Evolutionary conservation across 441 rosid species (phyloP).

Genomic region (Populus hybrid): DNA sequence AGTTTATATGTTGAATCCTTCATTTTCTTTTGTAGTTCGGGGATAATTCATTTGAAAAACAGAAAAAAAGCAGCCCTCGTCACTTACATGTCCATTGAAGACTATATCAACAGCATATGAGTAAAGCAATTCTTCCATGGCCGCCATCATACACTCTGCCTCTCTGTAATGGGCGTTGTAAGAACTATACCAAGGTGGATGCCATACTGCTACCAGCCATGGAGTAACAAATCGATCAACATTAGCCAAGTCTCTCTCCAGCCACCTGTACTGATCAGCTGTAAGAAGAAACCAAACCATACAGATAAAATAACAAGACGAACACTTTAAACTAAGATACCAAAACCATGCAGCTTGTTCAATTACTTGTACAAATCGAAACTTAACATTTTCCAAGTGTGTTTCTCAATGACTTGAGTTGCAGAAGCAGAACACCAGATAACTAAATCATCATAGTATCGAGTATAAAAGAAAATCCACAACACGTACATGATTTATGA

Average conservation of each 20-base stretch:
- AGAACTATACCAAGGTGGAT: constrained; percentile 66
- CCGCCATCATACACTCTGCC: constrained; percentile 66
- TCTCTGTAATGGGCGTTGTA: constrained; percentile 63
- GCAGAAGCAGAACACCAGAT: neutral
- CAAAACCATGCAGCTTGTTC: neutral
- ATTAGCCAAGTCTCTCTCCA: constrained; percentile 46
- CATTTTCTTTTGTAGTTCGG: neutral
- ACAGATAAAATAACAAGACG: neutral
- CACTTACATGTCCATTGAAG: constrained; percentile 61
- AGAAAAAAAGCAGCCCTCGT: neutral
- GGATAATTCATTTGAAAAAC: neutral
- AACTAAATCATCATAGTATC: neutral
- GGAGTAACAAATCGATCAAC: constrained; percentile 50
- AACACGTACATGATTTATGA: constrained; percentile 33
- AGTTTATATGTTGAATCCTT: neutral
- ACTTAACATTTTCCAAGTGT: neutral
- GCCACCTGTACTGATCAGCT: constrained; percentile 58
- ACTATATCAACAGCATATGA: constrained; percentile 45
- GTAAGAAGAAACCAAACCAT: constrained; percentile 13
- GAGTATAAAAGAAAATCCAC: neutral
- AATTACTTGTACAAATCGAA: neutral
- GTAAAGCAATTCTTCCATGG: constrained; percentile 59
- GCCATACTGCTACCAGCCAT: constrained; percentile 66
- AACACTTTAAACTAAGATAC: too few relatives aligned
- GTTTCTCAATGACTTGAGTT: neutral